Conservation (phyloP, 2,329 filamentous ascomycete species). For the Penicillium nordicum region DNA sequence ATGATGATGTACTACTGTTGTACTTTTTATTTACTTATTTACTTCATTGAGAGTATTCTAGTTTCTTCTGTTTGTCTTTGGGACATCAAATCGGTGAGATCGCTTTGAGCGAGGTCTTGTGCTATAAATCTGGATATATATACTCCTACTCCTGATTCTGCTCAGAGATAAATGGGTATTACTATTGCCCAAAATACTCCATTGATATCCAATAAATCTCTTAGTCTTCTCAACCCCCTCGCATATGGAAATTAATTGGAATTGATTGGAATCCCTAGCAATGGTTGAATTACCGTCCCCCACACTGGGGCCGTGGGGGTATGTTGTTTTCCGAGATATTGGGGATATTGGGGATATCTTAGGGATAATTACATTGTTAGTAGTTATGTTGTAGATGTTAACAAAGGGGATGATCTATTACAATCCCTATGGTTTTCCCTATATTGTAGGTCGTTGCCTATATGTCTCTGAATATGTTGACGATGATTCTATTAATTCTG, state of each 20-base stretch:
- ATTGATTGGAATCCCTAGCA: not conserved
- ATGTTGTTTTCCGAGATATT: not conserved
- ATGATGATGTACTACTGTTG: not conserved
- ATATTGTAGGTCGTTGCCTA: not conserved
- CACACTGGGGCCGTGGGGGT: conserved; percentile 1
- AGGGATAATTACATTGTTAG: not conserved
- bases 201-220: not conserved
- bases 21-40: not conserved
- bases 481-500: not conserved
- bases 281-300: conserved; percentile 1
- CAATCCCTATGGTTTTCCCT: not conserved
- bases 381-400: too few relatives aligned
- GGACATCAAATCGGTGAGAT: not conserved
- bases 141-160: not conserved
- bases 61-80: not conserved
- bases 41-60: not conserved
- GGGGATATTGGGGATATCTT: not conserved
- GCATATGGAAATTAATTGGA: not conserved
- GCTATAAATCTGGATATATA: not conserved
- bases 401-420: too few relatives aligned
- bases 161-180: not conserved
- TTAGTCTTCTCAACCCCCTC: not conserved
- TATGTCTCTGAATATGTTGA: not conserved
- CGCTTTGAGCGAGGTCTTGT: not conserved
- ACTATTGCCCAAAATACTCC: not conserved